A percentile compares a stretch with the other conserved stretches of the same genome.
Evolutionary conservation across 2,329 filamentous ascomycete species (phyloP).

Genomic region (Stemphylium lycopersici): DNA sequence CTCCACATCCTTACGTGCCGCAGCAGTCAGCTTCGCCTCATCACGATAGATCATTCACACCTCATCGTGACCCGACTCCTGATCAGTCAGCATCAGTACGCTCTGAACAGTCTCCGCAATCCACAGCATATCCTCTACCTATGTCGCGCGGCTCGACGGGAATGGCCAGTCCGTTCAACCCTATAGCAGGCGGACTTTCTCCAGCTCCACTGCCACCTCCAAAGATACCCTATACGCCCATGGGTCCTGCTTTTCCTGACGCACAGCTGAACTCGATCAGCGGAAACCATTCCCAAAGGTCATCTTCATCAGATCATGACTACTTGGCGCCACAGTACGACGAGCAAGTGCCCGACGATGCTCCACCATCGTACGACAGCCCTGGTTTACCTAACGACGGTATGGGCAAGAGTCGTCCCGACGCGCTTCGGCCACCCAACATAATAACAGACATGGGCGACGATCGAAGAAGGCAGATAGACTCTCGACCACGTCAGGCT

Average conservation of each 20-base stretch:
- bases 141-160: conserved; percentile 29
- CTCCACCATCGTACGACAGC: conserved; percentile 44
- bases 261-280: conserved; percentile 13
- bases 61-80: conserved; percentile 19
- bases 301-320: conserved; percentile 11
- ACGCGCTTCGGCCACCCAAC: conserved; percentile 37
- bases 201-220: conserved; percentile 33
- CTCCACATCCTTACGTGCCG: conserved; percentile 35
- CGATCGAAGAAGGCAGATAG: conserved; percentile 21
- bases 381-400: conserved; percentile 38
- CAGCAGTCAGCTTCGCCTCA: conserved; percentile 17
- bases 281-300: conserved; percentile 18
- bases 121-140: conserved; percentile 37
- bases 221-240: conserved; percentile 33
- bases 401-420: conserved; percentile 39
- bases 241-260: conserved; percentile 15
- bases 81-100: conserved; percentile 32
- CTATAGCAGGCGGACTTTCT: conserved; percentile 21
- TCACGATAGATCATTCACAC: conserved; percentile 14
- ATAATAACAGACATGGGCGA: conserved; percentile 32
- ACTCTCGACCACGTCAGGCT: conserved; percentile 38
- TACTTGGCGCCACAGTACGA: conserved; percentile 27
- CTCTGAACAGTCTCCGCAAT: conserved; percentile 21
- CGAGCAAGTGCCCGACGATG: conserved; percentile 33
- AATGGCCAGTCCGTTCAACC: conserved; percentile 32